Base-by-base conservation (phyloP, 139 green algal species). In the Chlorella sorokiniana region DNA sequence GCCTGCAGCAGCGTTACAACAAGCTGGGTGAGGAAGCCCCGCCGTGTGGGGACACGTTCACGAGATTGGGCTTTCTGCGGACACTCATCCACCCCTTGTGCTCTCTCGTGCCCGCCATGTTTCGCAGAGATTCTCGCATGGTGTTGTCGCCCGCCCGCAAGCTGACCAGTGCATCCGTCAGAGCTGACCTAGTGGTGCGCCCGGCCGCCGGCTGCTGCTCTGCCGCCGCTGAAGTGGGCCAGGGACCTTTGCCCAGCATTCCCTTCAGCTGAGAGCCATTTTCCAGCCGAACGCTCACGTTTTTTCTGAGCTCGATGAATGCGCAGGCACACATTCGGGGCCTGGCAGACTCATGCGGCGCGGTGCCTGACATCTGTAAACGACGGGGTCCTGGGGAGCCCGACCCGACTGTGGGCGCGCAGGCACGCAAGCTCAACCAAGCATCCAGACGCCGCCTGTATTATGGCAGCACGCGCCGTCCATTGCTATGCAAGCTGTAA, bases 351-450 rank as follows among this genome's bases (percentile, higher is more conserved):
- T 44, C 42, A 11, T 86, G 79, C 33, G 65, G 38, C 9, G 51
- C 65, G 1, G 33, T 73, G 56, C 81, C 81, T 10, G 81, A 86
- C 31, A 86, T 86, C 18, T 86, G 48, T 42, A 79, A 79, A 40
- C 81, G 75, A 22, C 81, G 81, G 27, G 56, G 3, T 4, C 41
- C 61, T 10, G 75, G 81, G 31, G 81, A 62, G 40, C 65, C 81
- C 10, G 74, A 81, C 51, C 63, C 65, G 0, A 48, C 65, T 29
- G 41, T 52, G 2, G 73, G 54, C 18, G 25, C 62, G 8, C 73
- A 79, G 73, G 73, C 69, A 54, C 41, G 37, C 48, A 11, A 16
- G 48, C 20, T 67, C 59, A 67, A 7, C 59, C 59, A 67, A 67
- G 59, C 7, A 31, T 31, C 25, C 25, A 16, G 59, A 31, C 16